phyloP scores from a whole-genome alignment of 2,329 filamentous ascomycete genomes.

The Ascochyta koolunga region DNA sequence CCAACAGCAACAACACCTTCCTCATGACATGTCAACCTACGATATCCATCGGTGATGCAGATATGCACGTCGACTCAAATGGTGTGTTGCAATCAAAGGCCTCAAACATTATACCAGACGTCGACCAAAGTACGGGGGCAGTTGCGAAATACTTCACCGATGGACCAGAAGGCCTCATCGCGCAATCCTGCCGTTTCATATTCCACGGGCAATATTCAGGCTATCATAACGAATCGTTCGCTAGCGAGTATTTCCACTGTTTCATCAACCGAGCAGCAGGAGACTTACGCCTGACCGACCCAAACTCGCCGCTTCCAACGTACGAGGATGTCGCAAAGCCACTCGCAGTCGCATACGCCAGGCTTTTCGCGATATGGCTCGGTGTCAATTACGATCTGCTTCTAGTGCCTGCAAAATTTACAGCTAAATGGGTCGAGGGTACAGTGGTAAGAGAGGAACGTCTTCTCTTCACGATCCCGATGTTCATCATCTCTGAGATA shows the following conservation, averaged over 20 bases:
- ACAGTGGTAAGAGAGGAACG: slow-evolving; percentile 32
- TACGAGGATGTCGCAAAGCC: slow-evolving; percentile 28
- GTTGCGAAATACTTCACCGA: slow-evolving; percentile 20
- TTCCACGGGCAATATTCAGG: slow-evolving; percentile 3
- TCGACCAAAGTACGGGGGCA: background rate
- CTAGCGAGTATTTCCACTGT: slow-evolving; percentile 56
- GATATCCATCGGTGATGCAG: slow-evolving; percentile 27
- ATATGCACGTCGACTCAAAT: background rate
- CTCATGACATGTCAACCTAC: slow-evolving; percentile 24
- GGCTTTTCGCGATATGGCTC: slow-evolving; percentile 52
- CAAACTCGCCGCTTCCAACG: slow-evolving; percentile 39
- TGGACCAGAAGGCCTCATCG: slow-evolving; percentile 22
- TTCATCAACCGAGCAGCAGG: slow-evolving; percentile 46
- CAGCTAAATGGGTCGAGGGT: slow-evolving; percentile 11
- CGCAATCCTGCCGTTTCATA: slow-evolving; percentile 23
- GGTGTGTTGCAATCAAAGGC: slow-evolving; percentile 16
- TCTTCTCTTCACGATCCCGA: slow-evolving; percentile 55
- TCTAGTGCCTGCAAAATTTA: slow-evolving; percentile 34
- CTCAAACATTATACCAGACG: background rate
- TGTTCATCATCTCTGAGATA: slow-evolving; percentile 53
- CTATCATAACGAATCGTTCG: slow-evolving; percentile 57
- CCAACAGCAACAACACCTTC: background rate
- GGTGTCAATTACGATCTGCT: slow-evolving; percentile 49
- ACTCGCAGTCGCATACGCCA: slow-evolving; percentile 40
- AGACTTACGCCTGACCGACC: slow-evolving; percentile 42